A percentile compares a stretch with the other conserved stretches of the same genome.
Evolutionary conservation across 805 yeast species (phyloP).

Genomic region (Brettanomyces anomalus): DNA sequence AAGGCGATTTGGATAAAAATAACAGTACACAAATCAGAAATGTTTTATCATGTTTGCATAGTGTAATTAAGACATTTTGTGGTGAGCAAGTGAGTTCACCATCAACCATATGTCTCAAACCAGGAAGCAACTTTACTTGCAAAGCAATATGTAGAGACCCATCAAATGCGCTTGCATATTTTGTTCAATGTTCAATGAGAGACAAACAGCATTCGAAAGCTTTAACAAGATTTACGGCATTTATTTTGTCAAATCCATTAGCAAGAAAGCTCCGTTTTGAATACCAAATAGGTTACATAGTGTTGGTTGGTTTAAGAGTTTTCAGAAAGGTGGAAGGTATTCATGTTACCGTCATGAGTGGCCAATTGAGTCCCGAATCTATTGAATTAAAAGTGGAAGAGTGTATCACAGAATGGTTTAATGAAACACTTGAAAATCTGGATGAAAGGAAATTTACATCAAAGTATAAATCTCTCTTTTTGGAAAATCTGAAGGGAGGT

Average conservation of each 20-base stretch:
- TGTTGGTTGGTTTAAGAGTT: conserved; percentile 46
- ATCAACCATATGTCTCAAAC: conserved; percentile 29
- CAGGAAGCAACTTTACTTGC: conserved; percentile 28
- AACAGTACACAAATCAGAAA: conserved; percentile 1
- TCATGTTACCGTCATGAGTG: conserved; percentile 50
- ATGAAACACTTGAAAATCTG: conserved; percentile 12
- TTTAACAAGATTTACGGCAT: conserved; percentile 38
- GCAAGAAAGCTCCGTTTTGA: conserved; percentile 42
- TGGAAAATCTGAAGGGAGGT: conserved; percentile 13
- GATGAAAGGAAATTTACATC: conserved; percentile 28
- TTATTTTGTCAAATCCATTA: conserved; percentile 35
- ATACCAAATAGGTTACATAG: conserved; percentile 54
- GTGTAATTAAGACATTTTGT: conserved; percentile 8
- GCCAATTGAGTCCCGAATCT: conserved; percentile 30
- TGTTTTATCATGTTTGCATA: conserved; percentile 7
- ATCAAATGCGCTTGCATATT: conserved; percentile 42
- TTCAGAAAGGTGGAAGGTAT: conserved; percentile 47
- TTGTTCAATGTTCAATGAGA: conserved; percentile 48
- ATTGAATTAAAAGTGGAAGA: conserved; percentile 40
- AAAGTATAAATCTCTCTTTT: conserved; percentile 29
- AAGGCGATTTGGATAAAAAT: conserved; percentile 35
- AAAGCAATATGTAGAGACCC: conserved; percentile 37
- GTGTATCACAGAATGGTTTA: conserved; percentile 35
- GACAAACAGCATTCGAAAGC: conserved; percentile 26
- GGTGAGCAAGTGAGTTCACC: conserved; percentile 16